Base-by-base conservation (phyloP, 129 eudicot species). In the Lactuca saligna region DNA sequence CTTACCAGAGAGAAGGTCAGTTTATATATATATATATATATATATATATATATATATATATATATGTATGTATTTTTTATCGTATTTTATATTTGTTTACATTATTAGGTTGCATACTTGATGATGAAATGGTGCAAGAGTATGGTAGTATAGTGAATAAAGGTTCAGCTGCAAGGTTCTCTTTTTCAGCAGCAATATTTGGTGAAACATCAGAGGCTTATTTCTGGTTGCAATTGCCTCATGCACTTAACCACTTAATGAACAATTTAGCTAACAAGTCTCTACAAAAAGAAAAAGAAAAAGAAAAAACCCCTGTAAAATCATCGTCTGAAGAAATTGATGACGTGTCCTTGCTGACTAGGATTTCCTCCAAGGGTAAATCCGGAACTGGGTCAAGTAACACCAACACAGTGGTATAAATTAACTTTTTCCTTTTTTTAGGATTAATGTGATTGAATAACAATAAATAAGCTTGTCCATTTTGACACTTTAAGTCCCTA, bases 211-310 rank as follows among this genome's bases (percentile, higher is more conserved):
- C 86, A 41, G 99, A 93, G 78, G 95, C 97, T 50, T 90, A 89
- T 71, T 93, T 93, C 79, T 93, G 99, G 99, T 75, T 93, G 69
- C 95, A 86, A 76, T 72, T 93, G 54, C 99, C 99, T 57, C 84
- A 67, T 66, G 99, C 99, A 73, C 88, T 93, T 68, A 79, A 75
- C 17, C 88, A 93, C 69, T 77, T 83, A 70, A 77, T 87, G 81
- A 83, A 85, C 78, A 93, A 85, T 74, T 70, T 84, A 79, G 83
- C 79, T 73, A 87, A 70, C 54, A 93, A 83, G 77, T 72, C 89
- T 51, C 63, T 66, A 15, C 88, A 65, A 56, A 84, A 81, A 72
- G 73, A 25, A 25, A 25, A 81, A 72, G 73, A 25, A 25, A 25
- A 25, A 25, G 29, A 25, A 25, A 25, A 25, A 25, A 25, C 68